phyloP scores from a whole-genome alignment of 176 grass and related monocot species.

The Aegilops sharonensis region DNA sequence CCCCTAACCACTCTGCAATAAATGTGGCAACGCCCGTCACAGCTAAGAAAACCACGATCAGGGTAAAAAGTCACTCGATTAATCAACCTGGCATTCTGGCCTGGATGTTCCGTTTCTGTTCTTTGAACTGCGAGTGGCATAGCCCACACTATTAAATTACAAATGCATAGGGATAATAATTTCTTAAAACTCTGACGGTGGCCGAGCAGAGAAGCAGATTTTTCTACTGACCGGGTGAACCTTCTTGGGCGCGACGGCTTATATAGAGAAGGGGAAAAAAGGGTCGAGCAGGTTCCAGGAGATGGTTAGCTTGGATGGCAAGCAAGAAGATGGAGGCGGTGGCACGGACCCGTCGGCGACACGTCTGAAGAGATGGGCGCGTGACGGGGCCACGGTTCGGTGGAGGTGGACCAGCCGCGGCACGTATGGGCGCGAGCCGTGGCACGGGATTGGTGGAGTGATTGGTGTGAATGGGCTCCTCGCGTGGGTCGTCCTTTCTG shows the following conservation, averaged over 20 bases:
- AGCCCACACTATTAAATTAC: neutral
- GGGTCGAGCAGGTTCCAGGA: neutral
- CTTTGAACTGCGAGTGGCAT: neutral
- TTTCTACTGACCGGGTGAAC: neutral
- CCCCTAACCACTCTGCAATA: neutral
- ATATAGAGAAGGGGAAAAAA: neutral
- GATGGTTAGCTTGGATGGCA: slow-evolving; percentile 36
- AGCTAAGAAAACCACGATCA: no score
- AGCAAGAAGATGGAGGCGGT: neutral
- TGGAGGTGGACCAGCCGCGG: neutral
- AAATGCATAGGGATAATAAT: no score
- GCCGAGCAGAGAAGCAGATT: neutral
- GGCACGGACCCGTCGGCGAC: neutral
- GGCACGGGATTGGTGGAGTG: neutral
- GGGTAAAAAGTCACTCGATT: neutral
- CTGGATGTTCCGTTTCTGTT: neutral
- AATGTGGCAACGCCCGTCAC: no score
- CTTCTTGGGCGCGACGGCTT: neutral
- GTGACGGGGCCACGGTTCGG: slow-evolving; percentile 17
- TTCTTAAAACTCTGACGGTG: no score
- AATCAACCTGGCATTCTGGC: neutral
- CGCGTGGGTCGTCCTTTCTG: neutral
- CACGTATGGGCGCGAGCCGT: neutral
- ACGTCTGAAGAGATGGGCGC: neutral
- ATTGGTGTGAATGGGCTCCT: slow-evolving; percentile 13